Conservation (phyloP, 768 basidiomycete species). For the Tulasnella sp. region DNA sequence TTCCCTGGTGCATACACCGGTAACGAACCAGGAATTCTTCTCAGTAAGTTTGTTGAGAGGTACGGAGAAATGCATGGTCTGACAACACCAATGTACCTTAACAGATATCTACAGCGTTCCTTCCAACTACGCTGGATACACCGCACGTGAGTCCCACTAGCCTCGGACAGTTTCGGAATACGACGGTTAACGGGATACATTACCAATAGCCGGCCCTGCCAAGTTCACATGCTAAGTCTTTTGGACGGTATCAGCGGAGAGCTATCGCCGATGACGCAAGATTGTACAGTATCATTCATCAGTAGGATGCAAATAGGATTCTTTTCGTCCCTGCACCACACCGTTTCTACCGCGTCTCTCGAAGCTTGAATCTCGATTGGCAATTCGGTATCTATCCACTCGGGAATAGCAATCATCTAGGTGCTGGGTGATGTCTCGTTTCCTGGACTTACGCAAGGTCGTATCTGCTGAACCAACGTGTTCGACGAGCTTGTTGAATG, state of each 20-base stretch:
- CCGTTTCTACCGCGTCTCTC: no score
- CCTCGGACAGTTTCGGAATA: not conserved
- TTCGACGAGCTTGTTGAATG: no score
- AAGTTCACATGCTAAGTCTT: not conserved
- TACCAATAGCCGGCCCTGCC: not conserved
- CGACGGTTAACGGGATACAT: not conserved
- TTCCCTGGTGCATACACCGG: constrained; percentile 30
- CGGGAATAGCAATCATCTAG: no score
- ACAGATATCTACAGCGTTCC: constrained; percentile 18
- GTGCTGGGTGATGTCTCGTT: no score
- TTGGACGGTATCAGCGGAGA: not conserved
- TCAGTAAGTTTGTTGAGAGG: constrained; percentile 27
- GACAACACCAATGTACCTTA: not conserved
- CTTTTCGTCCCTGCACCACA: no score
- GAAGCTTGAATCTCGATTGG: no score
- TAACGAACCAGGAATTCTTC: constrained; percentile 31
- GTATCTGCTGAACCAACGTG: no score
- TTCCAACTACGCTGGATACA: constrained; percentile 19
- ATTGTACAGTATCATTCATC: no score
- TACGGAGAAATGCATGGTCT: not conserved
- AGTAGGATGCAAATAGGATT: no score
- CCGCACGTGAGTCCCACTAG: not conserved
- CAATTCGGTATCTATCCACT: no score
- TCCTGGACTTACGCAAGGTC: no score
- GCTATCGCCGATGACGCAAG: no score